Conservation (phyloP, 2,329 filamentous ascomycete genomes). For the Epichloe glyceriae region DNA sequence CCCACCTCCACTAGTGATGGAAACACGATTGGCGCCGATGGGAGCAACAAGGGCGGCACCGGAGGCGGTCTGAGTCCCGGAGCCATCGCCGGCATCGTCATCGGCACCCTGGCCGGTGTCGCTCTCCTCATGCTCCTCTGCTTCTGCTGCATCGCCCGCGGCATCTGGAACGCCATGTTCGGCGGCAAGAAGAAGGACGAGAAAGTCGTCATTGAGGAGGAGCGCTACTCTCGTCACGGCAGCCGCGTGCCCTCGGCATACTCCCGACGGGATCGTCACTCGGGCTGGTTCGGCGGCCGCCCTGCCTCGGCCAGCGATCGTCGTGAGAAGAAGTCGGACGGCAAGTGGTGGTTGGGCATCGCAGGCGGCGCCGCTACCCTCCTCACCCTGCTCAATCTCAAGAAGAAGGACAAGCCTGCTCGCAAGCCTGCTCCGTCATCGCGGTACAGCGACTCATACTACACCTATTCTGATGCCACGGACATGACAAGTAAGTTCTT, state of each 20-base stretch:
- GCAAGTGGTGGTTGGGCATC: slow-evolving; percentile 39
- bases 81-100: slow-evolving; percentile 70
- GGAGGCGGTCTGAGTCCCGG: slow-evolving; percentile 47
- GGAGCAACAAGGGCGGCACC: slow-evolving; percentile 25
- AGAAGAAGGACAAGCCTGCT: slow-evolving; percentile 34
- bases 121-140: slow-evolving; percentile 55
- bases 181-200: slow-evolving; percentile 44
- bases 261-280: slow-evolving; percentile 38
- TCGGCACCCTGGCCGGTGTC: slow-evolving; percentile 57
- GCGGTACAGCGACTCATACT: slow-evolving; percentile 40
- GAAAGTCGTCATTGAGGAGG: slow-evolving; percentile 48
- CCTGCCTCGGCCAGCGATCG: slow-evolving; percentile 26
- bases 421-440: slow-evolving; percentile 22
- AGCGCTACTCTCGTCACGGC: slow-evolving; percentile 42
- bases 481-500: slow-evolving; percentile 34
- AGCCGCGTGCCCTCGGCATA: slow-evolving; percentile 27
- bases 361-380: slow-evolving; percentile 38
- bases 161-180: slow-evolving; percentile 50
- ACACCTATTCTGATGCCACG: slow-evolving; percentile 35
- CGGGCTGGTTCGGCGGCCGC: slow-evolving; percentile 41
- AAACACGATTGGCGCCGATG: slow-evolving; percentile 22
- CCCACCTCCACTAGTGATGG: slow-evolving; percentile 33
- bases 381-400: slow-evolving; percentile 39
- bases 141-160: slow-evolving; percentile 58
- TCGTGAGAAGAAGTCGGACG: slow-evolving; percentile 34